A percentile compares a stretch with the other conserved stretches of the same genome.
Evolutionary conservation across 768 basidiomycete species (phyloP).

Genomic region (Lentinula lateritia): DNA sequence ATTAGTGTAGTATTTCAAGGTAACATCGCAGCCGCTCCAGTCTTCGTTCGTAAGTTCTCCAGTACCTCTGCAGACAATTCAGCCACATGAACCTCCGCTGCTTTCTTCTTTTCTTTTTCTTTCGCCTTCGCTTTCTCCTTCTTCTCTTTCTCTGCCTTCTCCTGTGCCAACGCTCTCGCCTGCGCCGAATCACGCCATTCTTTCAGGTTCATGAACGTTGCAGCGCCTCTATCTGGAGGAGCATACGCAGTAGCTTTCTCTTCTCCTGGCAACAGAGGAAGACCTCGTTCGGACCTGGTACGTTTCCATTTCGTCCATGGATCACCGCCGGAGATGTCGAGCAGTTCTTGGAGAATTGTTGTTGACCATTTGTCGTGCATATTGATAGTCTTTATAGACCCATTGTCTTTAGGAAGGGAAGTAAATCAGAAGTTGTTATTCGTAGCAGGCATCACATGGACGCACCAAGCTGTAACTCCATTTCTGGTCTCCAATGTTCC

Average conservation of each 20-base stretch:
- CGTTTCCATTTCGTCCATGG: conserved; percentile 54
- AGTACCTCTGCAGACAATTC: conserved; percentile 1
- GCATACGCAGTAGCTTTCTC: conserved; percentile 8
- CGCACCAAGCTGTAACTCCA: conserved; percentile 62
- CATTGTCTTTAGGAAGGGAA: conserved; percentile 32
- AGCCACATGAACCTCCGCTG: conserved; percentile 25
- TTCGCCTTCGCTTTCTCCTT: conserved; percentile 85
- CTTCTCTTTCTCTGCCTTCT: conserved; percentile 36
- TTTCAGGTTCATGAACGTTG: background rate
- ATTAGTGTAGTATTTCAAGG: background rate
- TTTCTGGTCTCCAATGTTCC: conserved; percentile 56
- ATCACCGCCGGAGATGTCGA: conserved; percentile 59
- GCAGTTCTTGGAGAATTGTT: conserved; percentile 61
- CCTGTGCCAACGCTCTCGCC: background rate
- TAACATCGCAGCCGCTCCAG: conserved; percentile 6
- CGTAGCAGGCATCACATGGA: conserved; percentile 9
- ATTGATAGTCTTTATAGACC: conserved; percentile 32
- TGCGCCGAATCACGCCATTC: background rate
- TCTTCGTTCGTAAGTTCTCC: background rate
- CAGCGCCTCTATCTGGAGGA: background rate
- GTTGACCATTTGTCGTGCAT: conserved; percentile 69
- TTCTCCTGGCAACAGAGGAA: conserved; percentile 44
- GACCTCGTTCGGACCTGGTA: conserved; percentile 38
- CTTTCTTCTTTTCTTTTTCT: conserved; percentile 86
- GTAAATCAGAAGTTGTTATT: background rate